Evolutionary conservation across 495 filamentous ascomycete species (phyloP).

Genomic region (Aspergillus leporis): DNA sequence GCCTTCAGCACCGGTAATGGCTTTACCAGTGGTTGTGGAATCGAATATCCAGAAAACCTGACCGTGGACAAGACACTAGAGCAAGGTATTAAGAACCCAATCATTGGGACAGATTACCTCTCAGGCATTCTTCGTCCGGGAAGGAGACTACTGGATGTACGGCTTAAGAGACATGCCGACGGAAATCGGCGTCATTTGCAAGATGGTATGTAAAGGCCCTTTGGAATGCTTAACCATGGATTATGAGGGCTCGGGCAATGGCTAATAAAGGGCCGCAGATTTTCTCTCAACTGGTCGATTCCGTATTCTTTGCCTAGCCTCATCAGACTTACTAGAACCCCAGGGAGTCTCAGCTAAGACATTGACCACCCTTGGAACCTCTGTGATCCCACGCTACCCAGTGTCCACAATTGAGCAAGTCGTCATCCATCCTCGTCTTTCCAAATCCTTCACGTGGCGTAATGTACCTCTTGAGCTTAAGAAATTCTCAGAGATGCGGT

Average conservation of each 20-base stretch:
- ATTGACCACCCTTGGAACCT: slow-evolving; percentile 37
- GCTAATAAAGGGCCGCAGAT: slow-evolving; percentile 19
- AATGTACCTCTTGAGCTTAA: slow-evolving; percentile 61
- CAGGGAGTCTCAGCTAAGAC: slow-evolving; percentile 29
- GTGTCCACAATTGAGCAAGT: slow-evolving; percentile 58
- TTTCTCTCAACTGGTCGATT: slow-evolving; percentile 47
- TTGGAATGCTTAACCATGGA: neutral
- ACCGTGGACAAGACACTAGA: slow-evolving; percentile 31
- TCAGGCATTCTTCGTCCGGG: slow-evolving; percentile 40
- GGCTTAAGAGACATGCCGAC: slow-evolving; percentile 46
- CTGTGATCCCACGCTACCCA: slow-evolving; percentile 41
- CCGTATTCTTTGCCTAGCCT: slow-evolving; percentile 47
- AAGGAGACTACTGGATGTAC: slow-evolving; percentile 36
- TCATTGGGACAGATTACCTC: slow-evolving; percentile 44
- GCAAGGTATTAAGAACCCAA: slow-evolving; percentile 23
- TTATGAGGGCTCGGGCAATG: neutral
- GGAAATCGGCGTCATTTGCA: slow-evolving; percentile 46
- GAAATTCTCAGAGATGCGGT: slow-evolving; percentile 54
- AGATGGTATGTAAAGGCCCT: slow-evolving; percentile 36
- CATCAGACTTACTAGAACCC: slow-evolving; percentile 32
- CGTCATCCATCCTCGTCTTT: slow-evolving; percentile 57
- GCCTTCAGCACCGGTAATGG: slow-evolving; percentile 47
- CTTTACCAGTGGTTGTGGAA: slow-evolving; percentile 49
- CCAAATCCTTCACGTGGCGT: slow-evolving; percentile 52
- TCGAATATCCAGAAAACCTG: slow-evolving; percentile 47